Percentiles rank a stretch among this genome's conserved stretches.
These are phyloP conservation scores for Colletotrichum echinochloae DNA, from an alignment of 2,329 filamentous ascomycete species.

Conservation along the genomic window DNA sequence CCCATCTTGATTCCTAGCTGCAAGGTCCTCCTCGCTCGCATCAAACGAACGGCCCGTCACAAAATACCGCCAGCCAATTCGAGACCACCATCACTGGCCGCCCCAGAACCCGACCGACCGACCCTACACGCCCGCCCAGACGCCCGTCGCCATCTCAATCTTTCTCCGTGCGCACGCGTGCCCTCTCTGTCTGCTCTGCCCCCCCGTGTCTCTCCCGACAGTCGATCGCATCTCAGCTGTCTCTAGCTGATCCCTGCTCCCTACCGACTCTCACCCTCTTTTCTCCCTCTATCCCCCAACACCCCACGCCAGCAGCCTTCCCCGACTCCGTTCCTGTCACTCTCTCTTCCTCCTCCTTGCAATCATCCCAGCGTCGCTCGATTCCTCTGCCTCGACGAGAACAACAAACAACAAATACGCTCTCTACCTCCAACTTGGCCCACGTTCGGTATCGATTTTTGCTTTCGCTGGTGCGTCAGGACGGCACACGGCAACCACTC, in stretches of 20 bases:
- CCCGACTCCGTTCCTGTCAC: constrained; percentile 1
- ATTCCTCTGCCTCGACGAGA: constrained; percentile 37
- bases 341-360: constrained; percentile 31
- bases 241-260: constrained; percentile 30
- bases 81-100: constrained; percentile 1
- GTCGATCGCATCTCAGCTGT: constrained; percentile 8
- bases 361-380: constrained; percentile 8
- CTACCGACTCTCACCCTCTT: constrained; percentile 35
- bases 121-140: background rate
- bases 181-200: background rate
- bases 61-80: constrained; percentile 4
- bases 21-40: constrained; percentile 13
- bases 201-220: constrained; percentile 8
- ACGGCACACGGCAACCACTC: constrained; percentile 19
- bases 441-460: constrained; percentile 30
- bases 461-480: constrained; percentile 10
- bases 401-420: constrained; percentile 37
- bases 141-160: constrained; percentile 7
- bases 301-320: constrained; percentile 24
- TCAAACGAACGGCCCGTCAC: constrained; percentile 15
- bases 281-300: constrained; percentile 36
- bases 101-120: constrained; percentile 8
- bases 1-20: background rate
- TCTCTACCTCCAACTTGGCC: constrained; percentile 18
- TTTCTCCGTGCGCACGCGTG: constrained; percentile 27